A percentile compares a stretch with the other conserved stretches of the same genome.
Conservation (phyloP, 2,329 filamentous ascomycete genomes). For the Zalaria obscura region DNA sequence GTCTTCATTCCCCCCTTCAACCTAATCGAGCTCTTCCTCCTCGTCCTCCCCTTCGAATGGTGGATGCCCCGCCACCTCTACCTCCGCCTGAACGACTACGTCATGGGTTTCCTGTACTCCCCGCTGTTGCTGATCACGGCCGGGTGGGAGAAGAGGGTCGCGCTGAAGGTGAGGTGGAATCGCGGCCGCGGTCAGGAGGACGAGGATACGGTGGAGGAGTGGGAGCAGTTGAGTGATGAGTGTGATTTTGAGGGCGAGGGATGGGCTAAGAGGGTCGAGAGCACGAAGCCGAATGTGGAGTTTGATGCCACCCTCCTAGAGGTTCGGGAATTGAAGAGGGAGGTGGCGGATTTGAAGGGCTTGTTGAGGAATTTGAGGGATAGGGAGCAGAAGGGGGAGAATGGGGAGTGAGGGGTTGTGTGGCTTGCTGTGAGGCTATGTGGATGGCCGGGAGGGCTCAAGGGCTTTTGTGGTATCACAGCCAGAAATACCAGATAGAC, state of each 20-base stretch:
- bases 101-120: conserved; percentile 78
- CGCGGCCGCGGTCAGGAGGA: conserved; percentile 71
- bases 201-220: conserved; percentile 79
- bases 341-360: conserved; percentile 31
- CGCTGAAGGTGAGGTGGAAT: conserved; percentile 55
- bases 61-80: conserved; percentile 70
- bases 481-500: too few species aligned
- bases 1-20: conserved; percentile 97
- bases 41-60: conserved; percentile 82
- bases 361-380: conserved; percentile 17
- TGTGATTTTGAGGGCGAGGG: conserved; percentile 71
- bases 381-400: neutral
- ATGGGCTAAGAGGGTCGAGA: conserved; percentile 68
- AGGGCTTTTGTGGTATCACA: too few species aligned
- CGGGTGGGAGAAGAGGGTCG: conserved; percentile 47
- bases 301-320: conserved; percentile 65
- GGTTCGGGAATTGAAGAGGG: conserved; percentile 27
- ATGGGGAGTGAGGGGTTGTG: too few species aligned
- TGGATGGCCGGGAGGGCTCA: too few species aligned
- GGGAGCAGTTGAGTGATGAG: conserved; percentile 66
- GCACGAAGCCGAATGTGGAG: conserved; percentile 69
- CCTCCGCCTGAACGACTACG: conserved; percentile 68
- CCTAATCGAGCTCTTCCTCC: conserved; percentile 69
- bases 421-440: too few species aligned
- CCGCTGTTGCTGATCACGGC: conserved; percentile 59